Conservation (phyloP, 805 yeast genomes). For the Millerozyma miso region DNA sequence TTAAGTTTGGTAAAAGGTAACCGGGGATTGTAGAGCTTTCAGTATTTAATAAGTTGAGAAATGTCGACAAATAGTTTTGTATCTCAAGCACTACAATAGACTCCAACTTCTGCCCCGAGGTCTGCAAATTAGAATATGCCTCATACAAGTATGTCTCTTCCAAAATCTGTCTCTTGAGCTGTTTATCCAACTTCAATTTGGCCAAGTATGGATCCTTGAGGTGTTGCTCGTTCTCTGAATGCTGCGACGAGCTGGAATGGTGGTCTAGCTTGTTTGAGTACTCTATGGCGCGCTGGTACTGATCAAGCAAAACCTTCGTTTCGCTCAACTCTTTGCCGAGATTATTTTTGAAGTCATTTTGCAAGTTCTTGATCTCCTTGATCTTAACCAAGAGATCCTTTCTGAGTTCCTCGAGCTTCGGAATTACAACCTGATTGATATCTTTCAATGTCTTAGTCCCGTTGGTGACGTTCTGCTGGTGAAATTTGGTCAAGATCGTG, state of each 20-base stretch:
- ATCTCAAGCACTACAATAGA: slow-evolving; percentile 82
- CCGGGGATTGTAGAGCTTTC: slow-evolving; percentile 72
- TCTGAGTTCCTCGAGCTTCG: slow-evolving; percentile 52
- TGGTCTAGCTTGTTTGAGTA: slow-evolving; percentile 45
- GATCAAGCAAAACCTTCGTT: slow-evolving; percentile 37
- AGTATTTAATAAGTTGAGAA: slow-evolving; percentile 65
- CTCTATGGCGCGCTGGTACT: slow-evolving; percentile 61
- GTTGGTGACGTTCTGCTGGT: slow-evolving; percentile 35
- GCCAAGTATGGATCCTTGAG: slow-evolving; percentile 78
- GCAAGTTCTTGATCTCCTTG: slow-evolving; percentile 77
- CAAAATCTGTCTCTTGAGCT: slow-evolving; percentile 67
- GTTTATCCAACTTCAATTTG: slow-evolving; percentile 67
- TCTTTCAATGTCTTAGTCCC: slow-evolving; percentile 46
- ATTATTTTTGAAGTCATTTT: slow-evolving; percentile 79
- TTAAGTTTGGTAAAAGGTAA: slow-evolving; percentile 57
- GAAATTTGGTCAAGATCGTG: slow-evolving; percentile 51
- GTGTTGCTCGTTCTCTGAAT: slow-evolving; percentile 42
- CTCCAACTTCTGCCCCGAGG: slow-evolving; percentile 81
- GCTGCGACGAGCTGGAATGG: slow-evolving; percentile 12
- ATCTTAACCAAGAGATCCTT: slow-evolving; percentile 80
- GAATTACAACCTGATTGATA: slow-evolving; percentile 44
- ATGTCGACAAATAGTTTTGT: slow-evolving; percentile 73
- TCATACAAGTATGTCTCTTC: slow-evolving; percentile 88
- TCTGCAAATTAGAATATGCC: slow-evolving; percentile 82
- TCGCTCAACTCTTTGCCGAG: slow-evolving; percentile 55